These are phyloP conservation scores for Barnettozyma salicaria DNA, from an alignment of 805 yeast genomes.

Conservation along the genomic window DNA sequence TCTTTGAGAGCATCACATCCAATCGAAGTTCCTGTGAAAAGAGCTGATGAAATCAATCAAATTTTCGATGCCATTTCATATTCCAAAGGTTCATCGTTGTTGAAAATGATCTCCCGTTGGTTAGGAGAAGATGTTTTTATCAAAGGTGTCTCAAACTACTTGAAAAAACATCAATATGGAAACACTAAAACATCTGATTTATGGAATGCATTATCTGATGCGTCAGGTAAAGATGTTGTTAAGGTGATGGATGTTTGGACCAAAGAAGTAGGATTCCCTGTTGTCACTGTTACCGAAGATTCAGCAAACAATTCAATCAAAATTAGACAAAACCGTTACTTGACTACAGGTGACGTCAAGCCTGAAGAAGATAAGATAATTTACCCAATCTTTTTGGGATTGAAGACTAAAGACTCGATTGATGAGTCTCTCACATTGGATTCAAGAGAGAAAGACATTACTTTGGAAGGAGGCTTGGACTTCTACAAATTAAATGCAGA, in stretches of 20 bases:
- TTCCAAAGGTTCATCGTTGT: constrained; percentile 71
- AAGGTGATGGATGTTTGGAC: constrained; percentile 79
- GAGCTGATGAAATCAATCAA: constrained; percentile 76
- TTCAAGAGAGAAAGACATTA: constrained; percentile 41
- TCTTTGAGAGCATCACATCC: constrained; percentile 82
- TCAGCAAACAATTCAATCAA: constrained; percentile 38
- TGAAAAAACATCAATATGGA: constrained; percentile 70
- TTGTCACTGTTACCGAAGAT: constrained; percentile 57
- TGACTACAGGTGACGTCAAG: constrained; percentile 71
- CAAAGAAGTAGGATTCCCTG: constrained; percentile 71
- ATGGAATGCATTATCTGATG: constrained; percentile 68
- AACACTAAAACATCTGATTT: constrained; percentile 72
- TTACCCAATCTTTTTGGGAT: constrained; percentile 67
- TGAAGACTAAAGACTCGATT: constrained; percentile 51
- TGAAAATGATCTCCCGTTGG: constrained; percentile 77
- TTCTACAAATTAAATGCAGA: constrained; percentile 70
- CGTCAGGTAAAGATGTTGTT: constrained; percentile 66
- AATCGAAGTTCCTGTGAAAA: constrained; percentile 73
- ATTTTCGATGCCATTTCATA: constrained; percentile 82
- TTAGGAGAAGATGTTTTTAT: constrained; percentile 72
- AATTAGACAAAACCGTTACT: constrained; percentile 66
- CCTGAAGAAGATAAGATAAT: constrained; percentile 64
- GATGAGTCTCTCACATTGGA: constrained; percentile 55
- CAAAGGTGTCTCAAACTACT: constrained; percentile 72
- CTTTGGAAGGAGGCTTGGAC: constrained; percentile 36